Evolutionary conservation across 192 early-diverging fungal species (phyloP).

Genomic region (Rhizoclosmatium sp.): DNA sequence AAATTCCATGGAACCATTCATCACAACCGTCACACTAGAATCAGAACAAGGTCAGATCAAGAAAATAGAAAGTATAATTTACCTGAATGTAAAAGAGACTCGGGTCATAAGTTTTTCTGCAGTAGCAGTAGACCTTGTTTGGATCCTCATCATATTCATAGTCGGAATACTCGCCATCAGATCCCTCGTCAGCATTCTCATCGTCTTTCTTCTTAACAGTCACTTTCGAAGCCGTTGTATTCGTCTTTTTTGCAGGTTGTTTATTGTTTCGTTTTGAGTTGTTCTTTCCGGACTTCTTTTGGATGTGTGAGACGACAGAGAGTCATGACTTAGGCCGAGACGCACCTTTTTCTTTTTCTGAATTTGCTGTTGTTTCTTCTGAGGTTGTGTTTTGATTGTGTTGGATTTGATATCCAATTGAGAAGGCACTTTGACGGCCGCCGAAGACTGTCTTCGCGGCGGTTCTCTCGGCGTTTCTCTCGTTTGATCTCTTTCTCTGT

Average conservation of each 20-base stretch:
- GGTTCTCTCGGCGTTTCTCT: neutral
- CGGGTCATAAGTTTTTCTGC: conserved; percentile 31
- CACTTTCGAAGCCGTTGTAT: neutral
- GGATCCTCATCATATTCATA: conserved; percentile 30
- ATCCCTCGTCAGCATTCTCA: neutral
- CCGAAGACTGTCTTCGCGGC: neutral
- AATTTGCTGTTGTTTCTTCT: neutral
- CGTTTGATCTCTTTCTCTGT: neutral
- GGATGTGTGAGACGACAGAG: neutral
- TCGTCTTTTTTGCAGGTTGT: neutral
- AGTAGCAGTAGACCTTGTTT: conserved; percentile 40
- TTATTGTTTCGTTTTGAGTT: neutral
- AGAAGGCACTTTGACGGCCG: neutral
- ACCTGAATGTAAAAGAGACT: conserved; percentile 40
- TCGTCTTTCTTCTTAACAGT: neutral
- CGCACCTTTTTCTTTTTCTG: neutral
- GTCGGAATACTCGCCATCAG: neutral
- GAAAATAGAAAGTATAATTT: neutral
- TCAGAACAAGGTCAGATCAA: neutral
- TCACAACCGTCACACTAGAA: conserved; percentile 39
- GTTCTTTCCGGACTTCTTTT: neutral
- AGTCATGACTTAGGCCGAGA: neutral
- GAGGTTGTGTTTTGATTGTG: neutral
- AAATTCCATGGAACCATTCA: conserved; percentile 43
- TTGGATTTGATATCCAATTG: neutral